Base-by-base conservation (phyloP, 2,329 filamentous ascomycete species). In the Arthrobotrys musiformis region DNA sequence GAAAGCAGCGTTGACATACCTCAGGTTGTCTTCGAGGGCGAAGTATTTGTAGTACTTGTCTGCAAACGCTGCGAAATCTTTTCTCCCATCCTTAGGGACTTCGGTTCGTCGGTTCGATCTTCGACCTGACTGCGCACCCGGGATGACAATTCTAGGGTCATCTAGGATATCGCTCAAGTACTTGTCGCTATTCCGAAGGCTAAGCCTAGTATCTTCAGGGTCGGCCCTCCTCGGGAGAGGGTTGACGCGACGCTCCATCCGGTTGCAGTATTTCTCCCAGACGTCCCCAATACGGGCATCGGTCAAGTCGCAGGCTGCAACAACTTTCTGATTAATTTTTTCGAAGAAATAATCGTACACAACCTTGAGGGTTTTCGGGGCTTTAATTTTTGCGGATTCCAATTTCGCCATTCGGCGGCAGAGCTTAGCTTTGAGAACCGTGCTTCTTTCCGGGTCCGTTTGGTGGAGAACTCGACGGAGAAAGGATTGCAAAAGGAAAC, bases 351-450 rank as follows among this genome's bases (percentile, higher is more conserved):
- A 24, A 1, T 80, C 72, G 56, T 84, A 84, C 3, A 78, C 26
- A 7, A 0, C 1, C 35, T 56, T 60, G 9, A 46, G 6, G 4
- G 1, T n/a, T 17, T 24, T 46, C 15, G 30, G 28, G 35, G 13
- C 11, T 15, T 70, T 72, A 52, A 81, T 61, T 15, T 80, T 82
- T 54, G 86, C 85, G 0, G 81, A 79, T 33, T 89, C 86, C 0
- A 91, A 79, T 80, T 91, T 91, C 0, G 86, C 86, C 13, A 91
- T 84, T 0, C 89, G 86, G 22, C 87, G 85, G 76, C 86, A 86
- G 0, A 90, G 82, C 80, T 90, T 91, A 33, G 85, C 82, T 56
- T 84, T 85, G 4, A 90, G 79, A 15, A 84, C 80, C 1, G 83
- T 80, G 1, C 84, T 78, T 2, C 82, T 70, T 8, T 88, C 85